phyloP scores from a whole-genome alignment of 2,329 filamentous ascomycete genomes.

The Canariomyces notabilis region DNA sequence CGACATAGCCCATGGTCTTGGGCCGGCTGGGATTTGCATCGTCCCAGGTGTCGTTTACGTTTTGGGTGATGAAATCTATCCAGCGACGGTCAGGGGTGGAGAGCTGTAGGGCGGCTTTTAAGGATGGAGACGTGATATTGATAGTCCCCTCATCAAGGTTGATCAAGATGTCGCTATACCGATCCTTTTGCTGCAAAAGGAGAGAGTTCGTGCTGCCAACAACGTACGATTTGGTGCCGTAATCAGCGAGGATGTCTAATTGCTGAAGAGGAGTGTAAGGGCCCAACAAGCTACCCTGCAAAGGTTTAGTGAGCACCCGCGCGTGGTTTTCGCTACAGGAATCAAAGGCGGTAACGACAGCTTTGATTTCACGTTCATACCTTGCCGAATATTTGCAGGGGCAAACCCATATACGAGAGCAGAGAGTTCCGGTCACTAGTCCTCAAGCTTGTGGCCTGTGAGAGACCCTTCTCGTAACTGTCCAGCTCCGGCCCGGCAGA shows the following conservation, averaged over 20 bases:
- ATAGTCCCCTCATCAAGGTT: slow-evolving; percentile 89
- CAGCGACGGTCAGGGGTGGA: slow-evolving; percentile 86
- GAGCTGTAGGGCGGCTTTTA: slow-evolving; percentile 69
- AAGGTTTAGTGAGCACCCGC: slow-evolving; percentile 7
- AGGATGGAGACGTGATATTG: slow-evolving; percentile 73
- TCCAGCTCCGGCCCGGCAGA: slow-evolving; percentile 92
- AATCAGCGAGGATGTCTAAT: slow-evolving; percentile 86
- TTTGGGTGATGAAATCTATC: slow-evolving; percentile 93
- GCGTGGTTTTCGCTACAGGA: too few species aligned
- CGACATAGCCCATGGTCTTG: slow-evolving; percentile 91
- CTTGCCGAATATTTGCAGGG: slow-evolving; percentile 92
- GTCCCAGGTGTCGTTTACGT: slow-evolving; percentile 95
- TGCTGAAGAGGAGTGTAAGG: slow-evolving; percentile 96
- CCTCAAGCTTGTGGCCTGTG: slow-evolving; percentile 75
- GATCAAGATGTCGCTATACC: slow-evolving; percentile 93
- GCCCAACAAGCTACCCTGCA: slow-evolving; percentile 82
- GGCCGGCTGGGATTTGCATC: slow-evolving; percentile 81
- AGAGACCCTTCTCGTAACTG: slow-evolving; percentile 68
- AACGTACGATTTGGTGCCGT: slow-evolving; percentile 93
- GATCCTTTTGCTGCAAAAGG: slow-evolving; percentile 86
- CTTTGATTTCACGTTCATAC: slow-evolving; percentile 35
- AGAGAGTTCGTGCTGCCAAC: slow-evolving; percentile 96
- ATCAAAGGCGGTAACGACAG: slow-evolving; percentile 11
- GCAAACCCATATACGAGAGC: slow-evolving; percentile 88
- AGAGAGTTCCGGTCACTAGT: slow-evolving; percentile 90